These are phyloP conservation scores for Didymosphaeria variabile DNA, from an alignment of 2,329 filamentous ascomycete genomes.

Conservation along the genomic window DNA sequence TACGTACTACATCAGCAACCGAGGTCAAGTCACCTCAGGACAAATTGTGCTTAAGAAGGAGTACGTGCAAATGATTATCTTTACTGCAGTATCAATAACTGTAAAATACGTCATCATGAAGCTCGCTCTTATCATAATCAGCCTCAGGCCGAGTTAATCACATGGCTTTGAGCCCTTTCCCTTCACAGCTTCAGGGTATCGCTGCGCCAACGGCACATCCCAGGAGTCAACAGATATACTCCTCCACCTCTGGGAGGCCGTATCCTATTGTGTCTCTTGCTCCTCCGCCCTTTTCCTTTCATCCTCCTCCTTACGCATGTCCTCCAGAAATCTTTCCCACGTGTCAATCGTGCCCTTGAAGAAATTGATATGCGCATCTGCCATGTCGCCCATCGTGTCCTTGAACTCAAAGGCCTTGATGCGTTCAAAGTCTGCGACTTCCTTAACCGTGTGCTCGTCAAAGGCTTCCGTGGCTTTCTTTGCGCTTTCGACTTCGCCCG, in stretches of 20 bases:
- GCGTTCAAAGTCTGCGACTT: constrained; percentile 92
- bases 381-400: constrained; percentile 81
- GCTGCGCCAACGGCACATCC: constrained; percentile 10
- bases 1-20: no score
- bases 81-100: background rate
- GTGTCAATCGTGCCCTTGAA: constrained; percentile 81
- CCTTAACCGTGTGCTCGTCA: constrained; percentile 93
- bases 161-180: background rate
- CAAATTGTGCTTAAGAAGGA: background rate
- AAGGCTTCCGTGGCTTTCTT: constrained; percentile 90
- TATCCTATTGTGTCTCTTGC: constrained; percentile 13
- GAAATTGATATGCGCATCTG: constrained; percentile 86
- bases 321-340: constrained; percentile 89
- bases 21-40: no score
- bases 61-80: background rate
- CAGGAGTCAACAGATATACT: constrained; percentile 4
- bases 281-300: constrained; percentile 37
- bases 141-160: background rate
- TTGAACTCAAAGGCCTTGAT: constrained; percentile 96
- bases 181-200: constrained; percentile 6
- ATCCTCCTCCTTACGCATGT: constrained; percentile 77
- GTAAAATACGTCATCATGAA: background rate
- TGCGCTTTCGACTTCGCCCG: constrained; percentile 82
- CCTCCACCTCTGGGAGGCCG: background rate
- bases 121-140: background rate